Evolutionary conservation across 2,329 filamentous ascomycete species (phyloP).

Genomic region (Ciborinia camelliae): DNA sequence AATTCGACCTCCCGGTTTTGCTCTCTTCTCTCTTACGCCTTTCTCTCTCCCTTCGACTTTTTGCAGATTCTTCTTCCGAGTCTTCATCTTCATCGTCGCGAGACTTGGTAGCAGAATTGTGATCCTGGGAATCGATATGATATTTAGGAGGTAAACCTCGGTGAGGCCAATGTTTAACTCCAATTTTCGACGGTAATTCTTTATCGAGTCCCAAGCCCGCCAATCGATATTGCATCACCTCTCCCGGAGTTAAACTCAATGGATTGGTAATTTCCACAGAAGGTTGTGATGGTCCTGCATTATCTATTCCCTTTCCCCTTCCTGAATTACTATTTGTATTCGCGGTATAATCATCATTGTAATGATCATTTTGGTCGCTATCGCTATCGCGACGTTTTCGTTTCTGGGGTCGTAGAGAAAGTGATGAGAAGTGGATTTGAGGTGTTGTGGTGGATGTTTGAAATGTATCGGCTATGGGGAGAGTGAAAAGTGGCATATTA

Average conservation of each 20-base stretch:
- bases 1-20: slow-evolving; percentile 25
- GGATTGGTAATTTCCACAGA: slow-evolving; percentile 46
- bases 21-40: slow-evolving; percentile 18
- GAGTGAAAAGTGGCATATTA: slow-evolving; percentile 33
- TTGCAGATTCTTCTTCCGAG: slow-evolving; percentile 21
- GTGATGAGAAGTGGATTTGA: slow-evolving; percentile 21
- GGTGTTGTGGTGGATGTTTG: slow-evolving; percentile 20
- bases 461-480: slow-evolving; percentile 26
- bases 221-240: slow-evolving; percentile 51
- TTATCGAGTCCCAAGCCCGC: slow-evolving; percentile 52
- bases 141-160: slow-evolving; percentile 38
- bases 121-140: neutral
- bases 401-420: slow-evolving; percentile 22
- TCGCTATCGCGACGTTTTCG: slow-evolving; percentile 8
- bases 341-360: slow-evolving; percentile 1
- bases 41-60: slow-evolving; percentile 21
- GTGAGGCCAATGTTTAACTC: slow-evolving; percentile 50
- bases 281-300: neutral
- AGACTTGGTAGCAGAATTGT: neutral
- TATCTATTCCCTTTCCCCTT: neutral
- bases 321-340: neutral
- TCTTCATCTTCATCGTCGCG: slow-evolving; percentile 14
- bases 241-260: slow-evolving; percentile 51
- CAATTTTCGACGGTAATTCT: slow-evolving; percentile 39
- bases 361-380: neutral